Evolutionary conservation across 2,329 filamentous ascomycete species (phyloP), one percentile per base, ranked within the genome.

Genomic region (Phymatotrichopsis omnivora): DNA sequence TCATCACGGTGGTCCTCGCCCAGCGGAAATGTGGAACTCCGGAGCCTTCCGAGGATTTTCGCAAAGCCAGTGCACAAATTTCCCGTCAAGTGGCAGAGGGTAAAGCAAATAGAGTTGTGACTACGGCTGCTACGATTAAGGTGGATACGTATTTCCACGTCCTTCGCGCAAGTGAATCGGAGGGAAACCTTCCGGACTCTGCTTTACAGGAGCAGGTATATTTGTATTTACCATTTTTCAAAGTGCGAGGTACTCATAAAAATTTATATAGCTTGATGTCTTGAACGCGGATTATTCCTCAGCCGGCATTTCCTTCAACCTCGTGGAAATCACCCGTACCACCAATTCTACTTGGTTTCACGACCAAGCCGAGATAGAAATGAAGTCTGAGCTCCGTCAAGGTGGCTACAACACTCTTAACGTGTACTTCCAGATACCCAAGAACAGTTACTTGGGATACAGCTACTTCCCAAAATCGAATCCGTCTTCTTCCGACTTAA

Each of bases 311-410:
- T 56, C 57, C 1, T 74, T 73, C 60, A 63, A 61, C 20, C 63
- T 70, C 30, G 60, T 64, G 16, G 62, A 62, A 42, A 68, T 61
- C 16, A 65, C 65, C 44, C 67, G 63, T 51, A 70, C 70, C 27
- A 60, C 71, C 55, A 72, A 74, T 62, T 29, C 59, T 16, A 60
- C 60, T 55, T 74, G 69, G 68, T 67, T 68, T 23, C 53, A 47
- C 11, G 68, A 66, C 49, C 43, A 50, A 24, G 50, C 55, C 37
- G 64, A 70, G 57, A 49, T 64, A 30, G 60, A 57, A 33, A 71
- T 70, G 67, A 70, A 70, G 63, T 57, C 56, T 17, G 54, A 64
- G 22, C 64, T 71, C 33, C 66, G 67, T 57, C 63, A 67, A 59
- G 63, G 69, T 35, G 61, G 62, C 46, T 71, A 70, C 59, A 55